A percentile compares a stretch with the other conserved stretches of the same genome.
These are phyloP conservation scores for Ceratocystis variospora DNA, from an alignment of 2,329 filamentous ascomycete species.

Conservation along the genomic window DNA sequence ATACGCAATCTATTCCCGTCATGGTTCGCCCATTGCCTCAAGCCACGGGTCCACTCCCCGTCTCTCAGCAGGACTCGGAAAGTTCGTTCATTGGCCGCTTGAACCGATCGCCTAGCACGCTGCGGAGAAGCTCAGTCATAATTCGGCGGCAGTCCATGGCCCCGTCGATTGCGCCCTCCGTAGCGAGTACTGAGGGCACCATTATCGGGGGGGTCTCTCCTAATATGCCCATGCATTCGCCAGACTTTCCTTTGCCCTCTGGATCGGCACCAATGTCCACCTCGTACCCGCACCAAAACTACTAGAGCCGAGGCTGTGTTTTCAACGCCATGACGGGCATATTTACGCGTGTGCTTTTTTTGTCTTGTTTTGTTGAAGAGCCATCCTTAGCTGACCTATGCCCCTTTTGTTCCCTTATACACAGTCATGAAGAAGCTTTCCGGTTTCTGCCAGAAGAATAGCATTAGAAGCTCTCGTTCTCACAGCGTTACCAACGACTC, in stretches of 20 bases:
- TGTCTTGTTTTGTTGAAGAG: slow-evolving; percentile 5
- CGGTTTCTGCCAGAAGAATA: slow-evolving; percentile 10
- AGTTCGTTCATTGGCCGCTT: slow-evolving; percentile 15
- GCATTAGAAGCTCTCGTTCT: slow-evolving; percentile 4
- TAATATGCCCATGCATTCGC: not conserved
- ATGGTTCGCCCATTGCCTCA: slow-evolving; percentile 13
- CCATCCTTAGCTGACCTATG: slow-evolving; percentile 1
- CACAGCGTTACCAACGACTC: slow-evolving; percentile 17
- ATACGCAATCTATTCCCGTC: slow-evolving; percentile 12
- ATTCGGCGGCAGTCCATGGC: slow-evolving; percentile 14
- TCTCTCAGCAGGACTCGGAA: slow-evolving; percentile 8
- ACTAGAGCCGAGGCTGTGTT: slow-evolving; percentile 1
- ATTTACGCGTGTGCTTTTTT: not conserved
- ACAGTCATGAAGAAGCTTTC: slow-evolving; percentile 20
- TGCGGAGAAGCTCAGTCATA: slow-evolving; percentile 15
- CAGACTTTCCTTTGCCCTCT: slow-evolving; percentile 8
- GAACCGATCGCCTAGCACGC: slow-evolving; percentile 13
- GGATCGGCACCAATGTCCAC: not conserved
- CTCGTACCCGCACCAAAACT: slow-evolving; percentile 9
- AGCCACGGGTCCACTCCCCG: slow-evolving; percentile 3
- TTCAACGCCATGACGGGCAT: not conserved
- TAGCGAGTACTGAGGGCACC: slow-evolving; percentile 11
- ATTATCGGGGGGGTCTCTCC: not conserved
- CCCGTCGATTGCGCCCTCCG: slow-evolving; percentile 12
- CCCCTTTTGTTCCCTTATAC: not conserved